Evolutionary conservation across 1,284 basidiomycete species (phyloP).

Genomic region (Ganoderma lingzhi): DNA sequence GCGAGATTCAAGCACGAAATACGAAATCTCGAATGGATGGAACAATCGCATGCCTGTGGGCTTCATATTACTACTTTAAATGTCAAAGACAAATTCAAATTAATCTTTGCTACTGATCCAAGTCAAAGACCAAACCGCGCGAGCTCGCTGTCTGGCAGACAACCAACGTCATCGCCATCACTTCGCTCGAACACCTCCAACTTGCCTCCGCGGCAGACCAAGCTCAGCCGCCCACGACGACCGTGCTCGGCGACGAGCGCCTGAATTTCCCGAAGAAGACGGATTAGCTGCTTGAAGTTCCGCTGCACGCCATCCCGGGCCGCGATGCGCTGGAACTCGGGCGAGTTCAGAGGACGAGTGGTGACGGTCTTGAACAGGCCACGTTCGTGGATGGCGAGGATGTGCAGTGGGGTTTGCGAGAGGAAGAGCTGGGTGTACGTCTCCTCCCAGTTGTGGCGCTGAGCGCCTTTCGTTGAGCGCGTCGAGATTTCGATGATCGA

Average conservation of each 20-base stretch:
- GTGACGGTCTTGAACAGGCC: conserved; percentile 52
- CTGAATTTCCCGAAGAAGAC: conserved; percentile 54
- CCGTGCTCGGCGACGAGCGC: conserved; percentile 52
- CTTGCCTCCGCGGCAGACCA: conserved; percentile 27
- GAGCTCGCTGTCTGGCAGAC: conserved; percentile 52
- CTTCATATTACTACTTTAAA: not conserved
- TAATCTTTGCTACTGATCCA: not conserved
- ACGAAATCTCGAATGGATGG: not conserved
- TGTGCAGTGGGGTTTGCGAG: conserved; percentile 60
- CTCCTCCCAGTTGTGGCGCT: conserved; percentile 52
- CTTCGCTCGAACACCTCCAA: conserved; percentile 39
- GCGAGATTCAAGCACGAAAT: not conserved
- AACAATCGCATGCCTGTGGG: not conserved
- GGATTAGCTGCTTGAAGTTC: conserved; percentile 47
- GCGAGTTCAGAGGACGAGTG: conserved; percentile 47
- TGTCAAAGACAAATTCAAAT: not conserved
- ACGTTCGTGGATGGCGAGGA: conserved; percentile 55
- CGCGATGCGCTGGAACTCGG: conserved; percentile 34
- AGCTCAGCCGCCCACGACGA: conserved; percentile 47
- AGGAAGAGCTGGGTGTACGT: conserved; percentile 60
- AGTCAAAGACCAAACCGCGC: conserved; percentile 42
- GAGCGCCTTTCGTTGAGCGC: conserved; percentile 42
- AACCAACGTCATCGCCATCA: conserved; percentile 40
- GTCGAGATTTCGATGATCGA: conserved; percentile 59
- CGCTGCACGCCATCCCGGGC: conserved; percentile 41